Conservation (phyloP, 305 asterid species). For the Fraxinus velutina region DNA sequence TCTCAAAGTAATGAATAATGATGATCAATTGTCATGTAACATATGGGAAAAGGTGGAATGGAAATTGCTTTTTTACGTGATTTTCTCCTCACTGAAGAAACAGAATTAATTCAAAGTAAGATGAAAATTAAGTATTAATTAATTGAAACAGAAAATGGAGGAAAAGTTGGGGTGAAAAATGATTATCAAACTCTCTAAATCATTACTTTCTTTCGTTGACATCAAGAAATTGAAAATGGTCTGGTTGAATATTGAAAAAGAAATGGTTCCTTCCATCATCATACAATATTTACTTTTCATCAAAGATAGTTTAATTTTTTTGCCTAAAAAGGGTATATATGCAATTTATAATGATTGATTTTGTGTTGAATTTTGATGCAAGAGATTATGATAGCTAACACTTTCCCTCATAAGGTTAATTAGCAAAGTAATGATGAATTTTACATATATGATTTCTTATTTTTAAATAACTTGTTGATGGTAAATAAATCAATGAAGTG, state of each 20-base stretch:
- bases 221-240: constrained; percentile 30
- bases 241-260: constrained; percentile 24
- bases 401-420: neutral
- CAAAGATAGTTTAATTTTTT: neutral
- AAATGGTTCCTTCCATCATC: neutral
- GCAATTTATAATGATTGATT: neutral
- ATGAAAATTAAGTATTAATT: neutral
- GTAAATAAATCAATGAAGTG: neutral
- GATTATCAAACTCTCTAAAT: constrained; percentile 28
- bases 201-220: constrained; percentile 34
- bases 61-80: constrained; percentile 56
- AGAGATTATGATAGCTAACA: neutral
- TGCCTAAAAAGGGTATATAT: neutral
- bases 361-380: neutral
- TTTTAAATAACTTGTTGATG: neutral
- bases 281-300: neutral
- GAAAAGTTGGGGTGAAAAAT: constrained; percentile 24
- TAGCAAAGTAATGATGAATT: neutral
- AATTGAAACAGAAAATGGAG: neutral
- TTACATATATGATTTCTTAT: neutral
- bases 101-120: constrained; percentile 1
- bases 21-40: neutral
- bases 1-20: neutral
- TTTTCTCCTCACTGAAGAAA: constrained; percentile 37
- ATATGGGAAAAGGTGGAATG: neutral